Base-by-base conservation (phyloP, 108 stramenopile species). In the Discostella stelligeroides region DNA sequence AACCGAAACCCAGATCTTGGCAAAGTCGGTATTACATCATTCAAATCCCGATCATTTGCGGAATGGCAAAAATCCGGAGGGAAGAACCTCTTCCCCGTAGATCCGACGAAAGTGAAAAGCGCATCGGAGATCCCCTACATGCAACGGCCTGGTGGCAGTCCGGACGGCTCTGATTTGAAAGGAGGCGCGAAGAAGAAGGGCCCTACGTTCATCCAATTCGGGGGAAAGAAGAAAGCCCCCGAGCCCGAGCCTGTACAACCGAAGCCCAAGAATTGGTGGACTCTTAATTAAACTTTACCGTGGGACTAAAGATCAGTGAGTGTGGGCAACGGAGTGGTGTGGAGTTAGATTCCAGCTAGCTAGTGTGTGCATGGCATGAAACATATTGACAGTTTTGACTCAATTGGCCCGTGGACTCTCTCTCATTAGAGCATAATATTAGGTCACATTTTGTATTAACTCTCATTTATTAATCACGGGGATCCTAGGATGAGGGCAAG, bases 31-130 rank as follows among this genome's bases (percentile, higher is more conserved):
- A 91, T 95, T 50, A 92, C 90, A 12, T 88, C 88, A 7, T 95
- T 95, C 80, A 75, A 95, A 73, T 87, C 86, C 38, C 84, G 93
- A 29, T 75, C 85, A 5, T 92, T 95, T 60, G 49, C 79, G 1
- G 93, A 95, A 1, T 95, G 93, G 93, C 93, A 95, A 77, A 91
- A 91, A 63, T 56, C 87, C 4, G 93, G 93, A 56, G 93, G 93
- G 30, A 86, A 81, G 68, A 92, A 95, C 53, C 82, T 95, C 23
- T 92, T 95, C 66, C 93, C 93, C 0, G 93, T 94, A 23, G 90
- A 94, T 66, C 93, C 93, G 12, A 86, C 49, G 2, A 84, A 73
- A 41, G 93, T 90, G 10, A 94, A 92, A 74, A 66, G 80, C 68
- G 64, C 67, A 21, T 81, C 62, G 15, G 90, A 95, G 38, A 80